phyloP scores from a whole-genome alignment of 2,329 filamentous ascomycete genomes.

The Alternaria longipes region DNA sequence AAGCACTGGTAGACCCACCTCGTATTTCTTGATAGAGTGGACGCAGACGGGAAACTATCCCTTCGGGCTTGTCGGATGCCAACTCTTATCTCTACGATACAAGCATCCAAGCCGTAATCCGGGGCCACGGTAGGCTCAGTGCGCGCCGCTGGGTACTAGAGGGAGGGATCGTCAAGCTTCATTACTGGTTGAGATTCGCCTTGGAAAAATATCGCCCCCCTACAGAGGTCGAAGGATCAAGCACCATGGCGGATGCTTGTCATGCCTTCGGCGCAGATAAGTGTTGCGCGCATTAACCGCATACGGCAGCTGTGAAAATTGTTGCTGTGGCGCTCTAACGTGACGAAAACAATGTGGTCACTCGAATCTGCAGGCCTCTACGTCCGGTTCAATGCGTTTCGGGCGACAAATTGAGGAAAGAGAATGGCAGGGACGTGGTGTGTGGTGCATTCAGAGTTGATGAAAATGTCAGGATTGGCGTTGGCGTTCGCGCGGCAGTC shows the following conservation, averaged over 20 bases:
- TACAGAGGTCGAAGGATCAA: slow-evolving; percentile 20
- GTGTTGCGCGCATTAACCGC: slow-evolving; percentile 20
- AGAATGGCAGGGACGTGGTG: background rate
- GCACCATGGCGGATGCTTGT: slow-evolving; percentile 37
- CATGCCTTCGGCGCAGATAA: slow-evolving; percentile 28
- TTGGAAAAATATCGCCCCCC: background rate
- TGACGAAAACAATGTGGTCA: slow-evolving; percentile 4
- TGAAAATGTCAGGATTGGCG: background rate
- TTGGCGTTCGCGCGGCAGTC: background rate
- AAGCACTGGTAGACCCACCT: slow-evolving; percentile 18
- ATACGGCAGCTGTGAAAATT: slow-evolving; percentile 28
- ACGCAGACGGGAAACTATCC: background rate
- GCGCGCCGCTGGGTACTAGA: background rate
- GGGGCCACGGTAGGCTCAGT: slow-evolving; percentile 1
- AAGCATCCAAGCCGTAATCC: background rate
- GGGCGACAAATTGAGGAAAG: background rate
- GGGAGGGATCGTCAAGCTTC: background rate
- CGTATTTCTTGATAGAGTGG: slow-evolving; percentile 4
- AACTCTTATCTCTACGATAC: slow-evolving; percentile 1
- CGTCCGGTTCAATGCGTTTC: background rate
- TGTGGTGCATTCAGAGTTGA: background rate
- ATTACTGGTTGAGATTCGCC: background rate
- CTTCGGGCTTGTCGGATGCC: background rate
- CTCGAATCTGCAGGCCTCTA: background rate
- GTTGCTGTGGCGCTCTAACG: background rate